Evolutionary conservation across 257 asterid genomes (phyloP).

Genomic region (Osmanthus fragrans): DNA sequence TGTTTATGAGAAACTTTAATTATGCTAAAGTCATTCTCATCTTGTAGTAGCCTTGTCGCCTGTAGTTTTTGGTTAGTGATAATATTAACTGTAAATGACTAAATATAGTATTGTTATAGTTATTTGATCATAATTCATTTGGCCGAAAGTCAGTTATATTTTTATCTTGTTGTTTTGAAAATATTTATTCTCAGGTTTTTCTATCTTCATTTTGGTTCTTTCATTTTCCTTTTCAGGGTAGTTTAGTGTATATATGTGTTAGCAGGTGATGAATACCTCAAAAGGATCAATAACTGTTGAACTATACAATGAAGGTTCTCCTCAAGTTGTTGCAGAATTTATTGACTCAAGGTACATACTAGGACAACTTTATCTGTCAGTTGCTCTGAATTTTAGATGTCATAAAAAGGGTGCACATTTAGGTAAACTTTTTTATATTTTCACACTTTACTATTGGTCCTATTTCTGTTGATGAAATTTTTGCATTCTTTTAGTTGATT

Average conservation of each 20-base stretch:
- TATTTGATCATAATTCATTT: not conserved
- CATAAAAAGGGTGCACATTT: slow-evolving; percentile 9
- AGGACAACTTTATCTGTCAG: not conserved
- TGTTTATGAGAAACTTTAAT: not conserved
- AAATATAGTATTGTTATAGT: not conserved
- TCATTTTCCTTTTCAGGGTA: slow-evolving; percentile 4
- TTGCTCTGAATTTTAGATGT: slow-evolving; percentile 1
- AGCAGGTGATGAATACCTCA: slow-evolving; percentile 74
- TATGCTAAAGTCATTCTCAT: not conserved
- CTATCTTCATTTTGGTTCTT: slow-evolving; percentile 9
- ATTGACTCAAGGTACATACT: slow-evolving; percentile 62
- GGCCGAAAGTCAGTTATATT: not conserved
- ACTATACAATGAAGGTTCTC: slow-evolving; percentile 86
- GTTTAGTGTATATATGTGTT: slow-evolving; percentile 11
- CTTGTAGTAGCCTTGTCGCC: not conserved
- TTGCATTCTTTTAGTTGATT: not conserved
- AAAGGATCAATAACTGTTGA: slow-evolving; percentile 84
- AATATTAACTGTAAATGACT: not conserved
- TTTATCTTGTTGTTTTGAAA: slow-evolving; percentile 15
- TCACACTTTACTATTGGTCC: not conserved
- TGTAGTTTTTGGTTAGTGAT: slow-evolving; percentile 13
- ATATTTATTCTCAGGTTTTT: slow-evolving; percentile 20
- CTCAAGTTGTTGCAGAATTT: slow-evolving; percentile 76
- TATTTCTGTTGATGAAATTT: not conserved
- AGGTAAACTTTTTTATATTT: not conserved